Evolutionary conservation across 2,329 filamentous ascomycete genomes (phyloP).

Genomic region (Triangularia setosa): DNA sequence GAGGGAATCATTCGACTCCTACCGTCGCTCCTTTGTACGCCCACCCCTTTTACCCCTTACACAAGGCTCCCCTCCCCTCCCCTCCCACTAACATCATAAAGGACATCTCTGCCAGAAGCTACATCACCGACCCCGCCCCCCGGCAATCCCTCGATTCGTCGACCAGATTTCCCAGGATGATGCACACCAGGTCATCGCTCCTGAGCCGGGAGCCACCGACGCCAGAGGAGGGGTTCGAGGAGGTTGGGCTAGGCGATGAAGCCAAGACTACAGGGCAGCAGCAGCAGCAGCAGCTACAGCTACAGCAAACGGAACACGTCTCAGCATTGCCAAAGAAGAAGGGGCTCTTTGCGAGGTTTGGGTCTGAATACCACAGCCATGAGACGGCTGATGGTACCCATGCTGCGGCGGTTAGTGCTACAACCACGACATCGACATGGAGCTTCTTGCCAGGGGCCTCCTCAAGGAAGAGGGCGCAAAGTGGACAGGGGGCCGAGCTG

Average conservation of each 20-base stretch:
- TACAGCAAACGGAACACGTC: slow-evolving; percentile 35
- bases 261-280: slow-evolving; percentile 33
- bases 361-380: neutral
- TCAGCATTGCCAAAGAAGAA: slow-evolving; percentile 18
- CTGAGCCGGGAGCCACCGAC: slow-evolving; percentile 49
- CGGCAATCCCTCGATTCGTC: slow-evolving; percentile 80
- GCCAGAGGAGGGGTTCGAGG: slow-evolving; percentile 80
- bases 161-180: slow-evolving; percentile 31
- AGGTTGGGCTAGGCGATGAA: slow-evolving; percentile 82
- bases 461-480: neutral
- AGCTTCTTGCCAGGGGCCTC: neutral
- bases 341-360: slow-evolving; percentile 1
- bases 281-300: slow-evolving; percentile 31
- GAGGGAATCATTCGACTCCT: slow-evolving; percentile 94
- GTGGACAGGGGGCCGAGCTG: neutral
- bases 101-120: slow-evolving; percentile 85
- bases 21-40: slow-evolving; percentile 88
- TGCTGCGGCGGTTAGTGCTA: neutral
- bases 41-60: neutral
- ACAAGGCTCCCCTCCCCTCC: neutral
- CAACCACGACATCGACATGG: neutral
- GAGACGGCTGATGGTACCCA: neutral
- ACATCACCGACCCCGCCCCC: slow-evolving; percentile 44
- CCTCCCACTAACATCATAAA: slow-evolving; percentile 34
- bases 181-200: neutral